Percentiles rank a stretch among this genome's conserved stretches.
Conservation (phyloP, 768 basidiomycete genomes). For the Chalciporus pseudorubinellus region DNA sequence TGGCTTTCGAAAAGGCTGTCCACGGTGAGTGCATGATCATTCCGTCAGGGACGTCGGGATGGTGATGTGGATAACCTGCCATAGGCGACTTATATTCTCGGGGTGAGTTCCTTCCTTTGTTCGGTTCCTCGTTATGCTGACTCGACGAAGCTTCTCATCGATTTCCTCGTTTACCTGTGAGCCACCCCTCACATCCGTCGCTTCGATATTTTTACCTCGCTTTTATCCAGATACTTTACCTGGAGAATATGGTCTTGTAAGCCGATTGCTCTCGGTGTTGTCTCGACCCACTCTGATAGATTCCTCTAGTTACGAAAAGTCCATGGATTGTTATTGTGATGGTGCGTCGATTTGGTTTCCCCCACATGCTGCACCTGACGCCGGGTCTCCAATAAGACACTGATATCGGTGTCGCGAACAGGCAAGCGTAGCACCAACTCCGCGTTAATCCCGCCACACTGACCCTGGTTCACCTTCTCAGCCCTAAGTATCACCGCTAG, state of each 20-base stretch:
- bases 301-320: slow-evolving; percentile 15
- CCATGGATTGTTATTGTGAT: slow-evolving; percentile 18
- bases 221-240: slow-evolving; percentile 24
- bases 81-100: slow-evolving; percentile 23
- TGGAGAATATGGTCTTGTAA: slow-evolving; percentile 31
- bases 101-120: slow-evolving; percentile 14
- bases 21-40: slow-evolving; percentile 12
- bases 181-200: not conserved
- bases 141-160: slow-evolving; percentile 19
- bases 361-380: not conserved
- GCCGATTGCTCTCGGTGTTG: not conserved
- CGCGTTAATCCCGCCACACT: not conserved
- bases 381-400: slow-evolving; percentile 2
- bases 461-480: not conserved
- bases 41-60: not conserved
- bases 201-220: not conserved
- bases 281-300: not conserved
- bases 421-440: slow-evolving; percentile 1
- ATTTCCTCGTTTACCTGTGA: slow-evolving; percentile 28
- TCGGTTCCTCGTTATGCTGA: slow-evolving; percentile 1
- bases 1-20: slow-evolving; percentile 9
- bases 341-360: slow-evolving; percentile 5
- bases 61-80: not conserved
- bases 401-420: slow-evolving; percentile 22
- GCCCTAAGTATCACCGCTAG: slow-evolving; percentile 15